phyloP scores from a whole-genome alignment of 805 yeast species.

The Metahyphopichia silvanorum region DNA sequence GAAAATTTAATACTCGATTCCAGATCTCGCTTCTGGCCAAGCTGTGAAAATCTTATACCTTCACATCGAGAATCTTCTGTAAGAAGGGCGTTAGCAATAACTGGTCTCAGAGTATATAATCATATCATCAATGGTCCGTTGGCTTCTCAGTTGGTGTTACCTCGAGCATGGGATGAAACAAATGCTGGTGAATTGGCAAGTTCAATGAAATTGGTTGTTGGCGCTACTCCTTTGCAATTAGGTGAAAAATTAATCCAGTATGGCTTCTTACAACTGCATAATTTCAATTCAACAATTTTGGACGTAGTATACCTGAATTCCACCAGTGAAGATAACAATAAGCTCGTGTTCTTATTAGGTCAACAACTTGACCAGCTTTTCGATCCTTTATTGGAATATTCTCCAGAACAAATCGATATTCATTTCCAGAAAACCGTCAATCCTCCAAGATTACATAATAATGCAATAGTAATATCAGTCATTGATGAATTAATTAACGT shows the following conservation, averaged over 20 bases:
- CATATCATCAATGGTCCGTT: constrained; percentile 42
- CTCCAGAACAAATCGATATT: constrained; percentile 81
- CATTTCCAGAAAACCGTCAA: constrained; percentile 44
- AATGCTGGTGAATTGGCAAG: constrained; percentile 80
- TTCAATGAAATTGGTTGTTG: constrained; percentile 51
- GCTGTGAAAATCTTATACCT: constrained; percentile 63
- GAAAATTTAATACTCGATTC: constrained; percentile 54
- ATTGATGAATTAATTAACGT: constrained; percentile 64
- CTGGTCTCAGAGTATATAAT: constrained; percentile 65
- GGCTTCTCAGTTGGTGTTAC: constrained; percentile 39
- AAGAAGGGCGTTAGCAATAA: constrained; percentile 72
- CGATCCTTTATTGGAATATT: constrained; percentile 86
- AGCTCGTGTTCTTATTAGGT: constrained; percentile 72
- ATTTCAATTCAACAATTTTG: constrained; percentile 51
- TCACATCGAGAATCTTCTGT: constrained; percentile 54
- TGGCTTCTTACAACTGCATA: constrained; percentile 55
- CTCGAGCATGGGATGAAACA: constrained; percentile 64
- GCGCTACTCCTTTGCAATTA: constrained; percentile 51
- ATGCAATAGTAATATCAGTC: constrained; percentile 45
- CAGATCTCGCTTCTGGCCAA: constrained; percentile 72
- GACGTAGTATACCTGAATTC: constrained; percentile 73
- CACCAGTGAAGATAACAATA: constrained; percentile 39
- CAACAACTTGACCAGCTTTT: constrained; percentile 84
- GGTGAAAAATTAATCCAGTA: constrained; percentile 54
- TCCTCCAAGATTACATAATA: constrained; percentile 12